Evolutionary conservation across 106 monocot genomes (phyloP), one percentile per base, ranked within the genome.

Genomic region (Allium sativum): DNA sequence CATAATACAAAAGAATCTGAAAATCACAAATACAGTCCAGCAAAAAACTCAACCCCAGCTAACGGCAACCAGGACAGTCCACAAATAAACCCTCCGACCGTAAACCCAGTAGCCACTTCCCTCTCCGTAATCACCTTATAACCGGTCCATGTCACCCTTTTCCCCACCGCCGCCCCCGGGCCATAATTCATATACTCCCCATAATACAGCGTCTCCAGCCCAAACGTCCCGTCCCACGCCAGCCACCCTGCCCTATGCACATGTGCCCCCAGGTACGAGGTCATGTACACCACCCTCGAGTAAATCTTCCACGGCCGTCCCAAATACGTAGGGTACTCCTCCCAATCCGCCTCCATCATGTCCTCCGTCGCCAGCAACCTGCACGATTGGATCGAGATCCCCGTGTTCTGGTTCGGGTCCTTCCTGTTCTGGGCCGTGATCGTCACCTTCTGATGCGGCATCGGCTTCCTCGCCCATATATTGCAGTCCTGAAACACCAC

Each of bases 361-460:
- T 84, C 79, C 19, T 63, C 11, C 0, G 78, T 65, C 3, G 78
- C 69, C 21, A 43, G 10, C 1, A 40, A 3, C 57, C 6, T 31
- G 65, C 79, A 88, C 7, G 56, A 65, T 61, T 93, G 93, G 74
- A 93, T 77, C 3, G 88, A 88, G 56, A 84, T 88, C 10, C 93
- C 93, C 2, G 88, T 93, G 72, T 82, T 82, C 68, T 93, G 84
- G 68, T 79, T 79, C 0, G 81, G 84, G 66, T 93, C 88, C 62
- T 74, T 84, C 40, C 92, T 67, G 71, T 69, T 74, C 67, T 93
- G 92, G 9, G 93, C 93, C 0, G 87, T 88, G 52, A 93, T 54
- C 14, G 81, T 84, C 76, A 77, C 79, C 70, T 88, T 88, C 73
- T 93, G 88, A 18, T 19, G 20, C 3, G 50, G 47, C 67, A 85